Evolutionary conservation across 2,329 filamentous ascomycete genomes (phyloP).

Genomic region (Acrodontium crateriforme): DNA sequence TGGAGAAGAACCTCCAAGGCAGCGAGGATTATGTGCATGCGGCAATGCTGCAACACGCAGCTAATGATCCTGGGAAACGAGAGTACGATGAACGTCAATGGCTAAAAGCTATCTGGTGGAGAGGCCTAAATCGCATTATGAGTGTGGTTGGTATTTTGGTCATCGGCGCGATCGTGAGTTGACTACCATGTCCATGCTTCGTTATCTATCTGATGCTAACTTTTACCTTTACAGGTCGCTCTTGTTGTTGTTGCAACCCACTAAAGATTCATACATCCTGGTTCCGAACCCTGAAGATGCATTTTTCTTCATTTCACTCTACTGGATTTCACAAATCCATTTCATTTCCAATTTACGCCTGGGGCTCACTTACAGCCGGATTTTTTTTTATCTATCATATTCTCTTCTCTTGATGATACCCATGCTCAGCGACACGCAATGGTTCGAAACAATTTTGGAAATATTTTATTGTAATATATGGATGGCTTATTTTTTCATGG

Average conservation of each 20-base stretch:
- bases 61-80: slow-evolving; percentile 15
- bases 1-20: slow-evolving; percentile 11
- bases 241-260: slow-evolving; percentile 21
- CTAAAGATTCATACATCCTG: too few relatives aligned
- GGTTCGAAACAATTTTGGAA: too few relatives aligned
- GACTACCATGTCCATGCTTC: background rate
- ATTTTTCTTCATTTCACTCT: too few relatives aligned
- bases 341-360: too few relatives aligned
- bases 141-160: slow-evolving; percentile 22
- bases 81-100: slow-evolving; percentile 21
- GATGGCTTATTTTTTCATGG: too few relatives aligned
- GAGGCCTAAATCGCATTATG: slow-evolving; percentile 25
- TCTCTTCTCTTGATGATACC: too few relatives aligned
- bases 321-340: too few relatives aligned
- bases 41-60: slow-evolving; percentile 18
- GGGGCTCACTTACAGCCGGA: too few relatives aligned
- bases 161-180: slow-evolving; percentile 23
- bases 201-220: slow-evolving; percentile 1
- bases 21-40: slow-evolving; percentile 16
- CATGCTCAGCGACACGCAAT: too few relatives aligned
- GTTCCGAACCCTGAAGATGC: too few relatives aligned
- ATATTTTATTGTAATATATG: too few relatives aligned
- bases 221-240: slow-evolving; percentile 15
- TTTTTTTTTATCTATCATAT: too few relatives aligned
- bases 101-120: slow-evolving; percentile 24